A percentile compares a stretch with the other conserved stretches of the same genome.
phyloP scores from a whole-genome alignment of 164 flowering plant species.

The Liquidambar formosana region DNA sequence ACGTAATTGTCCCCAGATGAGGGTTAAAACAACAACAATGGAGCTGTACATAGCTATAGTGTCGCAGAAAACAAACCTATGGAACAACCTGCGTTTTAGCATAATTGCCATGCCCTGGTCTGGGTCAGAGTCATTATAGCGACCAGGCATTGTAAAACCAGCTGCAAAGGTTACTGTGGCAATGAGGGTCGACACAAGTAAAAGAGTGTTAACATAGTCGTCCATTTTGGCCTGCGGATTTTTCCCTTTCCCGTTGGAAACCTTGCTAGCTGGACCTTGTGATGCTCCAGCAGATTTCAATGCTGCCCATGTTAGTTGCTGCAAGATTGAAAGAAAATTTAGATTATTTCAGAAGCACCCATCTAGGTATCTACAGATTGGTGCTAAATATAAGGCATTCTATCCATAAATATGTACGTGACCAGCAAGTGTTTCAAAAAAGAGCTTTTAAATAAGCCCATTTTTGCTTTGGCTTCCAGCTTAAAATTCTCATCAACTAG shows the following conservation, averaged over 20 bases:
- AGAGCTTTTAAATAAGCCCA: too few species aligned
- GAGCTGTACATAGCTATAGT: too few species aligned
- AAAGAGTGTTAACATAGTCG: conserved; percentile 9
- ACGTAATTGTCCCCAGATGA: conserved; percentile 18
- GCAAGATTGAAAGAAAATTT: not conserved
- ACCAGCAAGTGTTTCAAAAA: too few species aligned
- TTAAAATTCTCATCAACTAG: too few species aligned
- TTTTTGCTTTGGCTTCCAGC: too few species aligned
- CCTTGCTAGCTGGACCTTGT: not conserved
- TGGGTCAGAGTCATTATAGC: not conserved
- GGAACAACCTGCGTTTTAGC: not conserved
- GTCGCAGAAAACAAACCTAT: conserved; percentile 10
- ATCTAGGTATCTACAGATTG: too few species aligned
- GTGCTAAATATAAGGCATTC: too few species aligned
- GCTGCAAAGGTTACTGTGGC: conserved; percentile 19
- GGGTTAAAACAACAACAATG: not conserved
- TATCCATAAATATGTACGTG: too few species aligned
- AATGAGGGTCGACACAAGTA: conserved; percentile 13
- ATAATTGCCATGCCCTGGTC: conserved; percentile 13
- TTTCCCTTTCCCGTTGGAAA: not conserved
- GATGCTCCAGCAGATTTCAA: conserved; percentile 9
- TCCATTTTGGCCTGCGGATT: not conserved
- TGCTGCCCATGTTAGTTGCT: conserved; percentile 11
- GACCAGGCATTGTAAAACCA: conserved; percentile 33
- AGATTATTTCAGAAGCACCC: too few species aligned